Evolutionary conservation across 805 yeast species (phyloP).

Genomic region (Ogataea wickerhamii): DNA sequence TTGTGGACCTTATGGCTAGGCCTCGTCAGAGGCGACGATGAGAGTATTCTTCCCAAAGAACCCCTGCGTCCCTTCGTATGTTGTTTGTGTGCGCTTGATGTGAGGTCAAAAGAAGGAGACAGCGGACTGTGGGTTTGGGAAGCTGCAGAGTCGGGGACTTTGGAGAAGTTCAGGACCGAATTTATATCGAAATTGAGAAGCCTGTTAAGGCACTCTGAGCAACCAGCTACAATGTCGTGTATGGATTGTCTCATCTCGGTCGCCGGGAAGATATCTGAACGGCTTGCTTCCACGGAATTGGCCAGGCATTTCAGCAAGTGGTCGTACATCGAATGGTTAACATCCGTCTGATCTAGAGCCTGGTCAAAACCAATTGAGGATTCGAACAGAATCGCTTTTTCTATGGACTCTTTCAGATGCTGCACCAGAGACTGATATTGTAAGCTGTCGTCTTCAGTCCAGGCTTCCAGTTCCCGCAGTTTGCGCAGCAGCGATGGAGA

Average conservation of each 20-base stretch:
- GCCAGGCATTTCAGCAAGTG: slow-evolving; percentile 12
- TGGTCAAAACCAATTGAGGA: slow-evolving; percentile 57
- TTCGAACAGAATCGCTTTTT: slow-evolving; percentile 51
- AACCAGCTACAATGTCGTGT: slow-evolving; percentile 12
- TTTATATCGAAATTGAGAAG: slow-evolving; percentile 14
- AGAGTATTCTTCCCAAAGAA: slow-evolving; percentile 18
- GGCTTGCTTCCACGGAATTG: slow-evolving; percentile 14
- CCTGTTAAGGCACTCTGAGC: slow-evolving; percentile 15
- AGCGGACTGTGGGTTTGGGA: slow-evolving; percentile 1
- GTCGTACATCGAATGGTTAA: slow-evolving; percentile 14
- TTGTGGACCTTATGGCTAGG: slow-evolving; percentile 14
- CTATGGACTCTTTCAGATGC: slow-evolving; percentile 44
- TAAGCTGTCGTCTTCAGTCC: slow-evolving; percentile 46
- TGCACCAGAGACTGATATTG: slow-evolving; percentile 40
- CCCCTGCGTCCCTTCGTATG: neutral
- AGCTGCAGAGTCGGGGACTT: neutral
- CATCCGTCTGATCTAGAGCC: slow-evolving; percentile 27
- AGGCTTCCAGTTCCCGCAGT: slow-evolving; percentile 51
- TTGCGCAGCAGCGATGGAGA: slow-evolving; percentile 43
- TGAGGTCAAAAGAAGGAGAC: slow-evolving; percentile 1
- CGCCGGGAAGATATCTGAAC: slow-evolving; percentile 16
- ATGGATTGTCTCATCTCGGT: slow-evolving; percentile 7
- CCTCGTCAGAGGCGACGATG: slow-evolving; percentile 24
- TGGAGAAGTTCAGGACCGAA: slow-evolving; percentile 9
- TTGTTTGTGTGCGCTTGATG: neutral